Percentiles rank a stretch among this genome's conserved stretches.
These are phyloP conservation scores for Parachlorella kessleri DNA, from an alignment of 139 green algal species.

Conservation along the genomic window DNA sequence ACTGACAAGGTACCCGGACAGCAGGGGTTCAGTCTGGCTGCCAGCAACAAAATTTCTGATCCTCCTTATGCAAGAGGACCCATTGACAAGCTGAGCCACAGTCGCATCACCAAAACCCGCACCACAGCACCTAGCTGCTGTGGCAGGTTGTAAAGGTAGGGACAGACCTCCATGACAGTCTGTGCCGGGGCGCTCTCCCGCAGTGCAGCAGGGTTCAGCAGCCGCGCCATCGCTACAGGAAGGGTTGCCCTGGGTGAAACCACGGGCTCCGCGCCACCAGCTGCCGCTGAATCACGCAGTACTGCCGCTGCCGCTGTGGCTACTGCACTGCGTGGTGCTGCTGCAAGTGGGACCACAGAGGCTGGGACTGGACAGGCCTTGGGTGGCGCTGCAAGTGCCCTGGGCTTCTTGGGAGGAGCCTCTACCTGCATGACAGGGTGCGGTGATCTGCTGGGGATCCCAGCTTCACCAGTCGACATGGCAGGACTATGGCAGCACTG, in stretches of 20 bases:
- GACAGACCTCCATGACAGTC: constrained; percentile 11
- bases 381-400: neutral
- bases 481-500: no score
- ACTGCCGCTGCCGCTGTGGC: neutral
- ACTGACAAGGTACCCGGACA: no score
- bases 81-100: no score
- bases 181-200: constrained; percentile 8
- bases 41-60: no score
- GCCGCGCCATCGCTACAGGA: neutral
- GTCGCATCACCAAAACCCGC: no score
- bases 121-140: no score
- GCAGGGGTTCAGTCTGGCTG: no score
- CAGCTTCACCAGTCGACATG: no score
- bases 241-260: neutral
- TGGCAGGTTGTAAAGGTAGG: no score
- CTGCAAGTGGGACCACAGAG: neutral
- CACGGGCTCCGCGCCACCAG: neutral
- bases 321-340: neutral
- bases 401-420: neutral
- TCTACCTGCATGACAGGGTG: no score
- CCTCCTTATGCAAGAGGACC: no score
- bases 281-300: neutral
- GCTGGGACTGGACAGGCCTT: neutral
- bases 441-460: no score
- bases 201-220: constrained; percentile 10